These are phyloP conservation scores for Candida sithepensis DNA, from an alignment of 805 yeast genomes.

Conservation along the genomic window DNA sequence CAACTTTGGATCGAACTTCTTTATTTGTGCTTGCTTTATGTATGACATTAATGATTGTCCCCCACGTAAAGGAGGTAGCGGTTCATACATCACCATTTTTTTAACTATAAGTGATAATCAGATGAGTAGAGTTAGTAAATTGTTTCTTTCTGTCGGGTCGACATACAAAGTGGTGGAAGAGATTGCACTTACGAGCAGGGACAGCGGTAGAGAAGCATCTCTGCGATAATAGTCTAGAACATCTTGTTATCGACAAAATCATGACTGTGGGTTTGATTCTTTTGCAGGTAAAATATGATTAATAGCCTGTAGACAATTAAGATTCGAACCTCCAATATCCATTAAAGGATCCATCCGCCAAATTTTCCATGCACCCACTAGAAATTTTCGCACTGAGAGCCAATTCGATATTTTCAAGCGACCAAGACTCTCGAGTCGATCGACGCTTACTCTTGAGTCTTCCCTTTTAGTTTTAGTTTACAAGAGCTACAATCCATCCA, in stretches of 20 bases:
- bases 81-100: conserved; percentile 41
- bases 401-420: no score
- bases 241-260: not conserved
- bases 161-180: not conserved
- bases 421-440: no score
- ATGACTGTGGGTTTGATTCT: not conserved
- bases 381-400: no score
- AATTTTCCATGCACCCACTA: no score
- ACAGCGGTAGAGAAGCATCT: not conserved
- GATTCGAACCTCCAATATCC: no score
- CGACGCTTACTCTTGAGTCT: no score
- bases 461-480: no score
- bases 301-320: no score
- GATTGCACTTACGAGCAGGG: not conserved
- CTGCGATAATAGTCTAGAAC: not conserved
- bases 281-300: no score
- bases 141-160: not conserved
- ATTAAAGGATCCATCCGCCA: no score
- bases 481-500: no score
- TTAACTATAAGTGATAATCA: not conserved
- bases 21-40: conserved; percentile 48
- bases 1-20: conserved; percentile 69
- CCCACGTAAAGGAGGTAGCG: conserved; percentile 45
- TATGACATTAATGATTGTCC: conserved; percentile 44
- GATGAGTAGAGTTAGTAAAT: not conserved